Conservation (phyloP, 116 monocot species). For the Papilionanthe hybrid region DNA sequence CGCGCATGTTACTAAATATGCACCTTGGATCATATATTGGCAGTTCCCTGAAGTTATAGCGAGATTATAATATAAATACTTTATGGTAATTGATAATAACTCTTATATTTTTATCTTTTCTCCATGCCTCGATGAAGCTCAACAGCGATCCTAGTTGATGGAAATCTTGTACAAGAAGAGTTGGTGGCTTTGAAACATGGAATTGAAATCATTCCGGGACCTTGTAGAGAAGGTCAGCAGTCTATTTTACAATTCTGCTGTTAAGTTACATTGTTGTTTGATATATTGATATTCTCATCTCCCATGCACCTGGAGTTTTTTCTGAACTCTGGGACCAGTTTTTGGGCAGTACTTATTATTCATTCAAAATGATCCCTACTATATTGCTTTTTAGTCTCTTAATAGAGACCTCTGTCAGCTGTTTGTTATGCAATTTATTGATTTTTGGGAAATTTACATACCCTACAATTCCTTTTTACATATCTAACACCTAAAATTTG, state of each 20-base stretch:
- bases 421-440: neutral
- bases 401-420: neutral
- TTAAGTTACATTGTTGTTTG: neutral
- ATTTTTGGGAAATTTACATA: neutral
- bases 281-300: neutral
- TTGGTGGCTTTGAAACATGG: slow-evolving; percentile 31
- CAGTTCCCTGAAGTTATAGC: neutral
- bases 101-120: neutral
- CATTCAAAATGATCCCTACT: neutral
- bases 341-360: neutral
- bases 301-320: too few species aligned
- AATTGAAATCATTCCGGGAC: slow-evolving; percentile 45
- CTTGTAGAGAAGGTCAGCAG: slow-evolving; percentile 21
- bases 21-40: neutral
- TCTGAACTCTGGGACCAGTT: neutral
- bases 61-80: neutral
- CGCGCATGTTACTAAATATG: neutral
- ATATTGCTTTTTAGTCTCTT: neutral
- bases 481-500: too few species aligned
- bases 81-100: neutral
- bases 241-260: slow-evolving; percentile 1
- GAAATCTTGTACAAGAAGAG: slow-evolving; percentile 32
- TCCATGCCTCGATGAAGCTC: slow-evolving; percentile 24
- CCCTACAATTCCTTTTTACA: too few species aligned
- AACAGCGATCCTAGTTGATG: slow-evolving; percentile 49